Conservation (phyloP, 768 basidiomycete genomes). For the Hypholoma sublateritium region DNA sequence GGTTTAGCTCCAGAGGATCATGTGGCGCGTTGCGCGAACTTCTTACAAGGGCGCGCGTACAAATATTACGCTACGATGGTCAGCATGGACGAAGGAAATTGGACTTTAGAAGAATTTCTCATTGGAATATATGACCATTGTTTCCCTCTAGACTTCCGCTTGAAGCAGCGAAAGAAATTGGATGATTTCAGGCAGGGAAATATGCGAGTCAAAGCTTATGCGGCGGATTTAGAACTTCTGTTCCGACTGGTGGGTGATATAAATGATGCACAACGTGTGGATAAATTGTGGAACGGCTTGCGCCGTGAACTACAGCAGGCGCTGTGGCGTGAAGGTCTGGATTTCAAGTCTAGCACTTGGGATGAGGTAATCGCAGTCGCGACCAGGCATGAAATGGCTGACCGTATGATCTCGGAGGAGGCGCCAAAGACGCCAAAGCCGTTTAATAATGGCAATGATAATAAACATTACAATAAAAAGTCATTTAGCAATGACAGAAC, state of each 20-base stretch:
- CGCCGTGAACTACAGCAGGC: background rate
- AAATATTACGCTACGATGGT: conserved; percentile 27
- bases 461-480: too few relatives aligned
- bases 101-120: conserved; percentile 25
- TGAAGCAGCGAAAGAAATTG: conserved; percentile 25
- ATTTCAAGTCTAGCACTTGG: too few relatives aligned
- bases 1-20: conserved; percentile 4
- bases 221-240: conserved; percentile 28
- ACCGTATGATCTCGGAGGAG: too few relatives aligned
- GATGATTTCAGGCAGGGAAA: conserved; percentile 19
- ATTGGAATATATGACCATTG: conserved; percentile 29
- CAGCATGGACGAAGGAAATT: conserved; percentile 11
- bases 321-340: too few relatives aligned
- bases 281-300: conserved; percentile 34
- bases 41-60: conserved; percentile 28
- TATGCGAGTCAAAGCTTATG: conserved; percentile 25
- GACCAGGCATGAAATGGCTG: too few relatives aligned
- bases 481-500: too few relatives aligned
- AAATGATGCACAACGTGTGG: conserved; percentile 23
- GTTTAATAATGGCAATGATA: too few relatives aligned
- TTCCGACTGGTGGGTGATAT: conserved; percentile 27
- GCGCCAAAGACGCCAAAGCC: too few relatives aligned
- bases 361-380: too few relatives aligned
- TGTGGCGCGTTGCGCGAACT: conserved; percentile 22
- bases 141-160: conserved; percentile 29